Conservation (phyloP, 805 yeast species). For the Candida chilensis region DNA sequence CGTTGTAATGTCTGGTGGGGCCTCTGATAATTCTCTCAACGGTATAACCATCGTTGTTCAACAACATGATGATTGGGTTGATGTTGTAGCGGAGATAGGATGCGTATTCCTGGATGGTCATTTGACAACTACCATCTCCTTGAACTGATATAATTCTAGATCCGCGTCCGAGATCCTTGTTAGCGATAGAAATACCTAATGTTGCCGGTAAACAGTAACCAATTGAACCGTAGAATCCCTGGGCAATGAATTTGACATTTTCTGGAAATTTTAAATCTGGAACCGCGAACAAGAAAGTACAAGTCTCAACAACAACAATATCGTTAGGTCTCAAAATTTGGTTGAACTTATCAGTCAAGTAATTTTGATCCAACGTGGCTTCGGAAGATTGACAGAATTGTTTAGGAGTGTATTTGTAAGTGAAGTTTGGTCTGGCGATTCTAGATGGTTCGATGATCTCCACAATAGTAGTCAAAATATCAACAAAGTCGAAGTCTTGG, state of each 20-base stretch:
- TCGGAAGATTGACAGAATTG: neutral
- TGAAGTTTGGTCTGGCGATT: conserved; percentile 4
- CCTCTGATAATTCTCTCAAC: conserved; percentile 42
- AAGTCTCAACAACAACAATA: conserved; percentile 33
- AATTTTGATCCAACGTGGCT: conserved; percentile 18
- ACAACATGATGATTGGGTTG: conserved; percentile 29
- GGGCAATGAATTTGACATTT: conserved; percentile 23
- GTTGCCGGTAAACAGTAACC: conserved; percentile 46
- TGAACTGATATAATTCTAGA: conserved; percentile 33
- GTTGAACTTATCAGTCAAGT: conserved; percentile 23
- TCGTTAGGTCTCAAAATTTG: conserved; percentile 23
- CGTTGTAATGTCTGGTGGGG: conserved; percentile 40
- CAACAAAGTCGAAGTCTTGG: conserved; percentile 20
- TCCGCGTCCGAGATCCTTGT: conserved; percentile 22
- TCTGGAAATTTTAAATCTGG: conserved; percentile 25
- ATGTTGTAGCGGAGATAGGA: conserved; percentile 28
- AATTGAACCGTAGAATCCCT: conserved; percentile 37
- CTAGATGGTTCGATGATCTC: conserved; percentile 5
- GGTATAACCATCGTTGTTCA: conserved; percentile 44
- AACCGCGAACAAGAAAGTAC: conserved; percentile 35
- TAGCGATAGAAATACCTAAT: conserved; percentile 35
- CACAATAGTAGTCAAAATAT: conserved; percentile 13
- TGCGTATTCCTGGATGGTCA: conserved; percentile 41
- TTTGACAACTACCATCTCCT: conserved; percentile 52
- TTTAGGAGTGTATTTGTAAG: neutral